These are phyloP conservation scores for Cymbidium sinense DNA, from an alignment of 106 monocot species.

Conservation along the genomic window DNA sequence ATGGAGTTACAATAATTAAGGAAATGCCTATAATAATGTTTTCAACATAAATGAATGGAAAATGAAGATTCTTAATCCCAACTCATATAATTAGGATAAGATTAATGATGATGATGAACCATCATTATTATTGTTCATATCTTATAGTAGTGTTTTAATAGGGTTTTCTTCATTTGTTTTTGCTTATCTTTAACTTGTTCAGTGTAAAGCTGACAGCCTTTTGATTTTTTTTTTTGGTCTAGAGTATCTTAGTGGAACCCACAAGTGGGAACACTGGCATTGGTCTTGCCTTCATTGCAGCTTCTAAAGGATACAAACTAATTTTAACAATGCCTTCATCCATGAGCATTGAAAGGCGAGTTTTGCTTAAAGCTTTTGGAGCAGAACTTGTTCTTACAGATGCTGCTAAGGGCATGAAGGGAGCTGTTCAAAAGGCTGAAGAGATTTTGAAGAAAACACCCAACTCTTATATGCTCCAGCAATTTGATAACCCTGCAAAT, in stretches of 20 bases:
- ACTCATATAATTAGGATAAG: no score
- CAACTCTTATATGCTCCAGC: slow-evolving; percentile 90
- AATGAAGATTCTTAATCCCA: no score
- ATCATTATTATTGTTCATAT: background rate
- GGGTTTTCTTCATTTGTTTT: background rate
- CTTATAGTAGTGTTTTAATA: no score
- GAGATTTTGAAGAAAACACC: slow-evolving; percentile 83
- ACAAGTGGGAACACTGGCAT: slow-evolving; percentile 98
- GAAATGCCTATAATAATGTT: no score
- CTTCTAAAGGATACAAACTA: slow-evolving; percentile 88
- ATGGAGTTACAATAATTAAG: no score
- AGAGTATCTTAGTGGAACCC: slow-evolving; percentile 90
- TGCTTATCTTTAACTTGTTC: background rate
- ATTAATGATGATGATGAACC: background rate
- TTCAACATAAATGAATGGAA: no score
- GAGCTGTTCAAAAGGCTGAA: slow-evolving; percentile 90
- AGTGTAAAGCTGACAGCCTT: background rate
- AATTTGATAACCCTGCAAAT: slow-evolving; percentile 97
- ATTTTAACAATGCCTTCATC: slow-evolving; percentile 98
- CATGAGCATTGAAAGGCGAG: slow-evolving; percentile 94
- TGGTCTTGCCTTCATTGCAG: slow-evolving; percentile 96
- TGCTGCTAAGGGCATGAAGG: slow-evolving; percentile 93
- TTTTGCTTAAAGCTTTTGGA: slow-evolving; percentile 90
- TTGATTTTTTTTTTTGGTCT: background rate
- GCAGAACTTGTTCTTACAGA: slow-evolving; percentile 96